These are phyloP conservation scores for Tripterygium wilfordii DNA, from an alignment of 177 flowering plant species.

Conservation along the genomic window DNA sequence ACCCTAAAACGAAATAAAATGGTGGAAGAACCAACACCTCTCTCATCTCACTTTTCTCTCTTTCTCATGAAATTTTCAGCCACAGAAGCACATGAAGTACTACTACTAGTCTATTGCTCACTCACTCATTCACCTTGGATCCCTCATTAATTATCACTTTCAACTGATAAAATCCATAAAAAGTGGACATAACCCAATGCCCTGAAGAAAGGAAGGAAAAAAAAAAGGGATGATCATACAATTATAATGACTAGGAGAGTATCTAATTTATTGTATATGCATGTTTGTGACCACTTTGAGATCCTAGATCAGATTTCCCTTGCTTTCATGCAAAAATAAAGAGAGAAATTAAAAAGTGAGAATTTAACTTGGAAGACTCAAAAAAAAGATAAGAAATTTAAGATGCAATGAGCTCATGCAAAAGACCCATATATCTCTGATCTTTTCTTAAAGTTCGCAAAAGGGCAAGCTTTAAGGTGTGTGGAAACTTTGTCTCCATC, in stretches of 20 bases:
- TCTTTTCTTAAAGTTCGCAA: conserved; percentile 61
- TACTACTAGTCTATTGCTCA: conserved; percentile 1
- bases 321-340: conserved; percentile 45
- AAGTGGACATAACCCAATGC: not conserved
- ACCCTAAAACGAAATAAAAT: too few relatives aligned
- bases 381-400: too few relatives aligned
- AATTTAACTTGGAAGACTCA: too few relatives aligned
- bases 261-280: conserved; percentile 1
- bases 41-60: not conserved
- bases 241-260: not conserved
- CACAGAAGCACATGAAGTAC: conserved; percentile 22
- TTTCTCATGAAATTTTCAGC: conserved; percentile 11
- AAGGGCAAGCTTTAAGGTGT: conserved; percentile 37
- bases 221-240: not conserved
- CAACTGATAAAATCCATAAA: conserved; percentile 23
- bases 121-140: too few relatives aligned
- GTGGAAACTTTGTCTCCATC: conserved; percentile 70
- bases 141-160: conserved; percentile 41
- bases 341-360: too few relatives aligned
- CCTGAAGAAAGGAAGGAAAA: too few relatives aligned
- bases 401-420: conserved; percentile 26
- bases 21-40: not conserved
- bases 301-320: conserved; percentile 55
- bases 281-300: conserved; percentile 15
- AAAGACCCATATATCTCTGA: conserved; percentile 34